phyloP scores from a whole-genome alignment of 2,329 filamentous ascomycete genomes.

The Onygenales sp. region DNA sequence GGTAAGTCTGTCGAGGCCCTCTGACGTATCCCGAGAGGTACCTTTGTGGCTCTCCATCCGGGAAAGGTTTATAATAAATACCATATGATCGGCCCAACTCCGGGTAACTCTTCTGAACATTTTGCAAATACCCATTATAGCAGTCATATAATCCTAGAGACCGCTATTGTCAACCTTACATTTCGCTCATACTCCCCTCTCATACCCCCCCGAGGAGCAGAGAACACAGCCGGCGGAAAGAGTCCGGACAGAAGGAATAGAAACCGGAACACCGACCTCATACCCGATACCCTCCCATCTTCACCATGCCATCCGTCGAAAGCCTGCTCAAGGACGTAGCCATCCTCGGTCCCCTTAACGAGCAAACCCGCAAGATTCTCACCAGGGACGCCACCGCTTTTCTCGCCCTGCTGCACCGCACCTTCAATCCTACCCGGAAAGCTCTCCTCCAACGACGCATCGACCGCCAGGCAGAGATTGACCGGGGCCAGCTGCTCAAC shows the following conservation, averaged over 20 bases:
- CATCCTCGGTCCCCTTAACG: constrained; percentile 69
- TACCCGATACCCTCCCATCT: neutral
- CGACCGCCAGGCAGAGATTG: constrained; percentile 82
- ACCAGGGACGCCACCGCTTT: constrained; percentile 85
- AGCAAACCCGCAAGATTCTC: constrained; percentile 79
- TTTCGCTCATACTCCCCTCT: too few species aligned
- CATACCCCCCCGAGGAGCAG: too few species aligned
- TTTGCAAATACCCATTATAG: neutral
- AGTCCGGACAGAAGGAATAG: too few species aligned
- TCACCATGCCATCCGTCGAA: constrained; percentile 60
- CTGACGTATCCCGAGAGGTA: constrained; percentile 3
- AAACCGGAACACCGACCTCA: too few species aligned
- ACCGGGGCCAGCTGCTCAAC: constrained; percentile 79
- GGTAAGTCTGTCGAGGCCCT: neutral
- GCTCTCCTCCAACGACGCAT: constrained; percentile 76
- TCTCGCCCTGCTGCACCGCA: constrained; percentile 86
- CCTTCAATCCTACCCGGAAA: constrained; percentile 87
- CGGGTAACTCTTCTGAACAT: neutral
- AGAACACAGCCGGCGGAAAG: too few species aligned
- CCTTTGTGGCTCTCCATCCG: neutral
- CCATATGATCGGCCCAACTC: constrained; percentile 2
- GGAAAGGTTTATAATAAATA: neutral
- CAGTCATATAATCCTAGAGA: too few species aligned
- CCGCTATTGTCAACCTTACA: too few species aligned
- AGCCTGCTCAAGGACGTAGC: constrained; percentile 77